A percentile compares a stretch with the other conserved stretches of the same genome.
Conservation (phyloP, 805 yeast genomes). For the Blastobotrys peoriensis region DNA sequence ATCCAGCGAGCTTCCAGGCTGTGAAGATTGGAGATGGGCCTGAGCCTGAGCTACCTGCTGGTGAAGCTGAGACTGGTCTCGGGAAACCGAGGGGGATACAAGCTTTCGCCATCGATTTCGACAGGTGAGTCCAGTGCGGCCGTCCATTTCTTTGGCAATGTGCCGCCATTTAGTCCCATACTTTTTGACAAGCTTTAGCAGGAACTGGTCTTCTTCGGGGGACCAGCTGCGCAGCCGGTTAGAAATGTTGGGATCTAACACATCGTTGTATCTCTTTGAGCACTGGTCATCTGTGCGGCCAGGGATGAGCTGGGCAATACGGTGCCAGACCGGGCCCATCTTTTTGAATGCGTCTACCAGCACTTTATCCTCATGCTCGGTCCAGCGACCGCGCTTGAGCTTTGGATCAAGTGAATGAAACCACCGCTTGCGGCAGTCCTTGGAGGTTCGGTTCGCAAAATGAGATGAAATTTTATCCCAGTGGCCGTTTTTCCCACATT, state of each 20-base stretch:
- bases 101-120: slow-evolving; percentile 90
- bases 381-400: slow-evolving; percentile 82
- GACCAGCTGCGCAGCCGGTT: slow-evolving; percentile 79
- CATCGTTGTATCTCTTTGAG: slow-evolving; percentile 85
- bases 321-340: slow-evolving; percentile 82
- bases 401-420: slow-evolving; percentile 76
- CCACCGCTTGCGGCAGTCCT: slow-evolving; percentile 88
- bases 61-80: slow-evolving; percentile 12
- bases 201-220: slow-evolving; percentile 61
- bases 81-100: slow-evolving; percentile 35
- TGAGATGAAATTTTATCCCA: slow-evolving; percentile 35
- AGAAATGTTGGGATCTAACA: slow-evolving; percentile 72
- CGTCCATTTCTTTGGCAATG: slow-evolving; percentile 61
- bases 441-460: slow-evolving; percentile 50
- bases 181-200: slow-evolving; percentile 60
- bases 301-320: slow-evolving; percentile 64
- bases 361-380: slow-evolving; percentile 65
- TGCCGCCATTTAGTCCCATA: slow-evolving; percentile 89
- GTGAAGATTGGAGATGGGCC: slow-evolving; percentile 1
- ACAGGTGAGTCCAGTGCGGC: slow-evolving; percentile 84
- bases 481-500: slow-evolving; percentile 42
- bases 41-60: slow-evolving; percentile 6
- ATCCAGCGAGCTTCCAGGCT: background rate
- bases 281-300: slow-evolving; percentile 96
- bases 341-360: slow-evolving; percentile 57